Evolutionary conservation across 1,284 basidiomycete genomes (phyloP).

Genomic region (Neonothopanus nambi): DNA sequence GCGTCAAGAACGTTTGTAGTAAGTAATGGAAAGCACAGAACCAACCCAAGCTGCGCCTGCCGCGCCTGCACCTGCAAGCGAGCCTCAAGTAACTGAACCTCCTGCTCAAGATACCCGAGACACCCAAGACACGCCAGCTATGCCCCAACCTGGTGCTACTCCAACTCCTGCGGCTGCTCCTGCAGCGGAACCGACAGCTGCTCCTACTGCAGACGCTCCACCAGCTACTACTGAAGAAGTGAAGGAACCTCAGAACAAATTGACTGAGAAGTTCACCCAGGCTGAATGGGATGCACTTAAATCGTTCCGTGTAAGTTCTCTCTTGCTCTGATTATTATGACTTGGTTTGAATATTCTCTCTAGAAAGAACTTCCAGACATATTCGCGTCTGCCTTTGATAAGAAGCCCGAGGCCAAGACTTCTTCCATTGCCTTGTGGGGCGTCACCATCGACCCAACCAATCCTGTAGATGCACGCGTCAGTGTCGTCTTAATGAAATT

Average conservation of each 20-base stretch:
- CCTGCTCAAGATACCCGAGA: too few relatives aligned
- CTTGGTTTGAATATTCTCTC: neutral
- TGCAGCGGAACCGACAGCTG: neutral
- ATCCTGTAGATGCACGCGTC: constrained; percentile 54
- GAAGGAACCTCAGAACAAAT: constrained; percentile 61
- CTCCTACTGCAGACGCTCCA: constrained; percentile 3
- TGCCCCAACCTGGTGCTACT: neutral
- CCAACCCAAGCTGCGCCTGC: too few relatives aligned
- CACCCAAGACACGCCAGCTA: too few relatives aligned
- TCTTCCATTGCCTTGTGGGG: constrained; percentile 68
- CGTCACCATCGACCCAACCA: constrained; percentile 57
- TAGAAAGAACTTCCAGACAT: constrained; percentile 58
- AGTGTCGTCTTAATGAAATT: constrained; percentile 80
- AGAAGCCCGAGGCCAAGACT: constrained; percentile 49
- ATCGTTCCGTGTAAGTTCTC: constrained; percentile 57
- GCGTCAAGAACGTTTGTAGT: too few relatives aligned
- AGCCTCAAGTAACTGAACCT: too few relatives aligned
- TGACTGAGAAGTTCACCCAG: constrained; percentile 68
- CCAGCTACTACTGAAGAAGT: constrained; percentile 1
- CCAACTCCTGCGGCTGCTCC: neutral
- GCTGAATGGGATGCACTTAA: constrained; percentile 69
- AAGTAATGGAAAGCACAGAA: too few relatives aligned
- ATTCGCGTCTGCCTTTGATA: constrained; percentile 57
- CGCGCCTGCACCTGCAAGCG: too few relatives aligned
- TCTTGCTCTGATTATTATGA: neutral